Evolutionary conservation across 208 protist genomes (phyloP), one percentile per base, ranked within the genome.

Genomic region (Trypanosoma melophagium): DNA sequence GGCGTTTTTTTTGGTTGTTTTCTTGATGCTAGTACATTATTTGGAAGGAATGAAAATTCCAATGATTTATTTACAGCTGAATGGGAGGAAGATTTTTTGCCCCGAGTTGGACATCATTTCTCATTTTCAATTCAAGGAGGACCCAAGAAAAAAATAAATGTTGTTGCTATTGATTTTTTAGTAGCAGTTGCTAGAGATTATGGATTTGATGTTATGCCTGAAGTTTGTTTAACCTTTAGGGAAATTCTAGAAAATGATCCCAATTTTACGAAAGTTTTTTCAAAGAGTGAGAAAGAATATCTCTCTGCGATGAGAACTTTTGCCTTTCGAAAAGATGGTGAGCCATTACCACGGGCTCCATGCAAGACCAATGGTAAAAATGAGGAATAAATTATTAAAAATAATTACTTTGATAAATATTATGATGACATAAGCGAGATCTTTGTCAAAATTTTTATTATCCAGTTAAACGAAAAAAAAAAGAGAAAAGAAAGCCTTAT

Each of bases 91-190:
- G 69, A 78, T 31, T 79, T 84, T 51, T 60, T 85, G 22, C 90
- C 90, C 44, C 80, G 84, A 10, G 86, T 93, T 40, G 84, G 90
- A 9, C 71, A 93, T 69, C 73, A 68, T 5, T 92, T 93, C 38
- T 63, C 75, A 19, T 64, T 91, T 50, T 83, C 80, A 47, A 77
- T 81, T 0, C 78, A 88, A 58, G 72, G 70, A 53, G 72, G 67
- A 14, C 60, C 71, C 25, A 51, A 79, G 50, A 76, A 80, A 49
- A 81, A 84, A 55, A 65, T 91, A 14, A 90, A 90, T 63, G 90
- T 95, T 4, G 77, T 93, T 19, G 76, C 90, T 21, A 82, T 88
- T 66, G 90, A 95, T 66, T 95, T 90, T 71, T 53, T 95, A 25
- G 80, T 93, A 35, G 87, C 85, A 17, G 75, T 93, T 8, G 86